Base-by-base conservation (phyloP, 306 rosid genomes). In the Corylus avellana region DNA sequence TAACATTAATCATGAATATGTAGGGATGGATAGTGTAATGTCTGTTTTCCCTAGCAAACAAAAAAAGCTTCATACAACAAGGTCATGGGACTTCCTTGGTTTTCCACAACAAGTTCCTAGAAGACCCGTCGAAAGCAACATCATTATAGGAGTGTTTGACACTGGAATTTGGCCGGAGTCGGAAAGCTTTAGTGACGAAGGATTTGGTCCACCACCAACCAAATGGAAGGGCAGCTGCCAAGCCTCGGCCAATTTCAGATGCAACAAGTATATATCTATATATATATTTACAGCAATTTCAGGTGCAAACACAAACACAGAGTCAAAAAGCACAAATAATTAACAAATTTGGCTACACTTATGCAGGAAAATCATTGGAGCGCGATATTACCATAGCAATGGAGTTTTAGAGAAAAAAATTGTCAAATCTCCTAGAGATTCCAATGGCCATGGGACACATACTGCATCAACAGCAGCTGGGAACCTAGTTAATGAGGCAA, bases 381-480 rank as follows among this genome's bases (percentile, higher is more conserved):
- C 91, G 35, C 79, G 73, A 56, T 70, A 74, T 62, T 87, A 83
- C 81, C 63, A 57, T 8, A 50, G 59, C 25, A 82, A 58, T 6
- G 68, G 73, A 1, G 0, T 0, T 2, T 12, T 59, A 9, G 7
- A 2, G 0, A 12, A 37, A 4, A 70, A 8, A 0, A 87, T 85
- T 59, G 10, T 57, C 27, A 73, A 44, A 22, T 87, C 91, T 25
- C 82, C 87, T 1, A 80, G 83, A 71, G 91, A 90, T 46, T 4
- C 78, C 14, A n/a, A 10, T 1, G 88, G 91, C 27, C 93, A 90
- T 77, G 91, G 93, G 48, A 80, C 89, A 57, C 93, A 87, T 75
- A 80, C 81, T 37, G 77, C 93, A 27, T 87, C 91, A 35, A 86
- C 71, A 4, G 90, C 87, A 25, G 88, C 88, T 1, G 93, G 93